Conservation (phyloP, 2,329 filamentous ascomycete species). For the Beauveria australis region DNA sequence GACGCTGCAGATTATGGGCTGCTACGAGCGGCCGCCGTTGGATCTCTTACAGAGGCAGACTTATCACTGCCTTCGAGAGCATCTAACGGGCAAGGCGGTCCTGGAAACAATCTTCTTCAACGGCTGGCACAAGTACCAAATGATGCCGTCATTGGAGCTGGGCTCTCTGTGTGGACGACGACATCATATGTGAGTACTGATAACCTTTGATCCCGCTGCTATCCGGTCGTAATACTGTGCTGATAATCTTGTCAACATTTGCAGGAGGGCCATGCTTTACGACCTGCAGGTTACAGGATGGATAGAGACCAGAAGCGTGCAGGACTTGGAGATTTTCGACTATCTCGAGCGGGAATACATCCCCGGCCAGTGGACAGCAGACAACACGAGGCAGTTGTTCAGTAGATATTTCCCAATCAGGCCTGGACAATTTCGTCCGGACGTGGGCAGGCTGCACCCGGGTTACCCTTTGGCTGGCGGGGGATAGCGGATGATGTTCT, state of each 20-base stretch:
- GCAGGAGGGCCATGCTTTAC: not conserved
- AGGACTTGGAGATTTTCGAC: not conserved
- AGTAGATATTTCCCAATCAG: not conserved
- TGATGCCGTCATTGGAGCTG: not conserved
- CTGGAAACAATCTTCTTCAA: not conserved
- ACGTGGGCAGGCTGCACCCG: not conserved
- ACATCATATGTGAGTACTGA: not conserved
- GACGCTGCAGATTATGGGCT: not conserved
- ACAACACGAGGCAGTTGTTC: not conserved
- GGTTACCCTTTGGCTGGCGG: not conserved
- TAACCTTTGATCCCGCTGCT: not conserved
- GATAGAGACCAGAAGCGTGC: not conserved
- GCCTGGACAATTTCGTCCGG: not conserved
- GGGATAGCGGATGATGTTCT: not conserved
- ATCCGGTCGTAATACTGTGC: not conserved
- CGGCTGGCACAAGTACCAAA: slow-evolving; percentile 2
- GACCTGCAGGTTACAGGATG: not conserved
- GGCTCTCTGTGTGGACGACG: not conserved
- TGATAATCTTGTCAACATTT: not conserved
- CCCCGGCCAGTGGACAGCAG: not conserved
- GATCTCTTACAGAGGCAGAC: not conserved
- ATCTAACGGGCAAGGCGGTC: not conserved
- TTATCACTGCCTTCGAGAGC: not conserved
- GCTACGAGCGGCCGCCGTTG: not conserved
- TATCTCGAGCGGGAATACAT: slow-evolving; percentile 1